These are phyloP conservation scores for Exophiala sp. DNA, from an alignment of 2,329 filamentous ascomycete species.

Conservation along the genomic window DNA sequence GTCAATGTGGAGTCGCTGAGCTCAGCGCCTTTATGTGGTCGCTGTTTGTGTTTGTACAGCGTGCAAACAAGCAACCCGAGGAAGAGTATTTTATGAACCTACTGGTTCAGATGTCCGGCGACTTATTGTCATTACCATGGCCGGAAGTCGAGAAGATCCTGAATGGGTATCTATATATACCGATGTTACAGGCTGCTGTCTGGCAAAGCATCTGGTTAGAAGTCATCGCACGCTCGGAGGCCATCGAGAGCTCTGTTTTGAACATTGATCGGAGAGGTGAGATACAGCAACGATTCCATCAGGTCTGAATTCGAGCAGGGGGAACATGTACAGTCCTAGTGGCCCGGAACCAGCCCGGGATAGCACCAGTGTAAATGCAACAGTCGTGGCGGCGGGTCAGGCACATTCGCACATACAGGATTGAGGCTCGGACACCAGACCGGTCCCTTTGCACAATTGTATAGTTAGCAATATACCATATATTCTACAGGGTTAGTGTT, in stretches of 20 bases:
- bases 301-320: neutral
- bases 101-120: constrained; percentile 4
- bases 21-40: constrained; percentile 27
- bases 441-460: too few relatives aligned
- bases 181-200: constrained; percentile 6
- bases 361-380: too few relatives aligned
- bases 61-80: constrained; percentile 16
- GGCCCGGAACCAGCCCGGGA: too few relatives aligned
- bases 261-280: neutral
- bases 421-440: too few relatives aligned
- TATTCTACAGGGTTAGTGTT: too few relatives aligned
- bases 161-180: constrained; percentile 20
- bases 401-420: too few relatives aligned
- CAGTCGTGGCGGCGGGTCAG: too few relatives aligned
- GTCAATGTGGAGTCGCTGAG: neutral
- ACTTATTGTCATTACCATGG: constrained; percentile 14
- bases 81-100: constrained; percentile 10
- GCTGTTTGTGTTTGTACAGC: constrained; percentile 27
- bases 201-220: constrained; percentile 19
- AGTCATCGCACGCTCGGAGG: neutral
- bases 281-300: neutral
- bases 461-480: too few relatives aligned
- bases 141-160: constrained; percentile 17
- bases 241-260: neutral
- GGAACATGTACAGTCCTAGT: too few relatives aligned